phyloP scores from a whole-genome alignment of 192 early-diverging fungal species.

The Coemansia sp. region DNA sequence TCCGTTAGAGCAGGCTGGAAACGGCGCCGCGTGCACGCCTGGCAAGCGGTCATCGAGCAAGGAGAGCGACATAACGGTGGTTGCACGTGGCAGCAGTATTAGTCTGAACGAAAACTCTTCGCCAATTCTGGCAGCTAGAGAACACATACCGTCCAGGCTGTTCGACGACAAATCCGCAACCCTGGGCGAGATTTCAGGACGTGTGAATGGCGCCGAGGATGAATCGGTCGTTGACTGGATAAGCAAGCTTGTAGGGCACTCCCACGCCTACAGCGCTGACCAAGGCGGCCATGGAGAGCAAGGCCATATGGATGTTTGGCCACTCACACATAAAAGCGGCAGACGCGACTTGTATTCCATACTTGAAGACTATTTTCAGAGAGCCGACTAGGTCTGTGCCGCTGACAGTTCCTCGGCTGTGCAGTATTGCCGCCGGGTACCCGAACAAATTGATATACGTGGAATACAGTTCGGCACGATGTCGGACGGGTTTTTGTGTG shows the following conservation, averaged over 20 bases:
- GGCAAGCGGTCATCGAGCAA: slow-evolving; percentile 17
- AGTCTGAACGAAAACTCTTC: background rate
- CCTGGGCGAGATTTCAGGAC: background rate
- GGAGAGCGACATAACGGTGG: slow-evolving; percentile 24
- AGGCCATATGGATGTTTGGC: background rate
- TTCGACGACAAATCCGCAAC: background rate
- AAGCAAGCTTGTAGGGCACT: slow-evolving; percentile 11
- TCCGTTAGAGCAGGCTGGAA: background rate
- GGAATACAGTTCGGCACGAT: too few relatives aligned
- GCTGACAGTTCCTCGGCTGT: background rate
- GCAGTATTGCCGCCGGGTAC: too few relatives aligned
- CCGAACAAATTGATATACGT: too few relatives aligned
- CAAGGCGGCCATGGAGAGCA: background rate
- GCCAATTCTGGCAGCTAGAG: slow-evolving; percentile 2
- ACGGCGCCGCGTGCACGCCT: slow-evolving; percentile 12
- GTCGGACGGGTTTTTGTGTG: background rate
- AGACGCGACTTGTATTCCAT: slow-evolving; percentile 5
- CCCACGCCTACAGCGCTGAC: slow-evolving; percentile 9
- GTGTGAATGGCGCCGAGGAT: background rate
- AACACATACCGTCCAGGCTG: background rate
- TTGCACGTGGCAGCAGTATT: slow-evolving; percentile 1
- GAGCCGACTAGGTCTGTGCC: background rate
- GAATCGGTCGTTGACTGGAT: slow-evolving; percentile 22
- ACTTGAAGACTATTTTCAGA: slow-evolving; percentile 1
- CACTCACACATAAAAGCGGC: slow-evolving; percentile 1